Evolutionary conservation across 805 yeast species (phyloP), one percentile per base, ranked within the genome.

Genomic region (Yarrowia phangngaensis): DNA sequence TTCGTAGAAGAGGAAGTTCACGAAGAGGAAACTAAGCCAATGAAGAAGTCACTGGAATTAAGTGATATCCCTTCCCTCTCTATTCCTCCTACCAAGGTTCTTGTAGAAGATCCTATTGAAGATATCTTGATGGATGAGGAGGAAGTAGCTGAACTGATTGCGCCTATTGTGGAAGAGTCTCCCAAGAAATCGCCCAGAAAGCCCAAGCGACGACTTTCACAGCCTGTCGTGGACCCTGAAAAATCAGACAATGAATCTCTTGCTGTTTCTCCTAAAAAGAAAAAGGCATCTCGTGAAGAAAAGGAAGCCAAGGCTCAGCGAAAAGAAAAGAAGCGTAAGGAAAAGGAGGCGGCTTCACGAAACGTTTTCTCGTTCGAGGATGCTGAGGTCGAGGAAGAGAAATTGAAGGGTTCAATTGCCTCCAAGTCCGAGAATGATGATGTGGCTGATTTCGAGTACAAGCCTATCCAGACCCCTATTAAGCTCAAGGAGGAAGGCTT

Each of bases 251-350:
- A 19, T 20, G 47, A 41, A 14, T 9, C 9, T 9, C 12, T 24
- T 9, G 28, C 22, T 7, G 11, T 14, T n/a, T 34, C 52, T 4
- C 45, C 29, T 15, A 48, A 22, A 23, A 50, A 29, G 48, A 50
- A 41, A 12, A 31, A 41, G 32, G 20, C 33, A 35, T 24, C 26
- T 27, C 14, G 20, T 20, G 28, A 50, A 30, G 47, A 32, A 20
- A 23, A 35, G 51, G 27, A 19, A 19, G 27, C 52, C 45, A 33
- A 52, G 34, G 23, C 20, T 27, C 28, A 8, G 50, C 30, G 23
- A 8, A 27, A 33, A 36, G 41, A 17, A 36, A 30, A 22, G 53
- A 50, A 31, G 26, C 46, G 43, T 1, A 27, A 40, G 52, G 41
- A 22, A 11, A 19, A 33, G 15, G 30, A 31, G 24, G 31, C 32